Evolutionary conservation across 1,139 yeast species (phyloP).

Genomic region (Magnusiomyces sp.): DNA sequence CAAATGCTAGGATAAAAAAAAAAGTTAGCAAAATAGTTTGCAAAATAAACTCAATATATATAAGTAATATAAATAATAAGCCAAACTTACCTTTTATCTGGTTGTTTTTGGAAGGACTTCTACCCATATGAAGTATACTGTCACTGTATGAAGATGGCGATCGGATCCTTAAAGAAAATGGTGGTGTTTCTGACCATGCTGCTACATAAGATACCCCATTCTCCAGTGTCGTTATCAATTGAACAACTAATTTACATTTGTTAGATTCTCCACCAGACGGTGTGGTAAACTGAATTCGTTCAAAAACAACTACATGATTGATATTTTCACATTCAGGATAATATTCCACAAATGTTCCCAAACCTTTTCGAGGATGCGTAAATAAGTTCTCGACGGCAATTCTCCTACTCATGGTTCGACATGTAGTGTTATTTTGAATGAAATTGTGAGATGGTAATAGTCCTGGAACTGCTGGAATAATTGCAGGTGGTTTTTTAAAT

Average conservation of each 20-base stretch:
- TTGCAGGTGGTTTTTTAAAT: constrained; percentile 11
- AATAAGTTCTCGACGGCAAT: constrained; percentile 10
- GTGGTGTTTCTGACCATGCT: constrained; percentile 15
- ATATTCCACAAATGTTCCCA: constrained; percentile 12
- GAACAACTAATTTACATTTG: constrained; percentile 11
- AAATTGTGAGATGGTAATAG: constrained; percentile 13
- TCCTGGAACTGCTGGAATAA: constrained; percentile 14
- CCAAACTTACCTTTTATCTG: background rate
- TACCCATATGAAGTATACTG: constrained; percentile 2
- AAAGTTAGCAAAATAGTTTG: background rate
- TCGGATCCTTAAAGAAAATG: constrained; percentile 11
- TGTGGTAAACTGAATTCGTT: constrained; percentile 14
- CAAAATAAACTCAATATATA: background rate
- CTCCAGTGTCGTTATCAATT: constrained; percentile 12
- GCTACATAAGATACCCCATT: constrained; percentile 12
- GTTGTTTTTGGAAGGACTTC: constrained; percentile 2
- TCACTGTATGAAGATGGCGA: constrained; percentile 14
- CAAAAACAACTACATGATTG: constrained; percentile 13
- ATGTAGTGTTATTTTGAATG: constrained; percentile 12
- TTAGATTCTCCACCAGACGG: constrained; percentile 14
- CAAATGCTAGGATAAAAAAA: too few relatives aligned
- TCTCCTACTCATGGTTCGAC: constrained; percentile 10
- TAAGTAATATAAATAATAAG: background rate
- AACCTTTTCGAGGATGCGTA: constrained; percentile 5
- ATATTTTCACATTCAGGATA: constrained; percentile 11